phyloP scores from a whole-genome alignment of 2,329 filamentous ascomycete genomes.

The Rhinocladiella similis region DNA sequence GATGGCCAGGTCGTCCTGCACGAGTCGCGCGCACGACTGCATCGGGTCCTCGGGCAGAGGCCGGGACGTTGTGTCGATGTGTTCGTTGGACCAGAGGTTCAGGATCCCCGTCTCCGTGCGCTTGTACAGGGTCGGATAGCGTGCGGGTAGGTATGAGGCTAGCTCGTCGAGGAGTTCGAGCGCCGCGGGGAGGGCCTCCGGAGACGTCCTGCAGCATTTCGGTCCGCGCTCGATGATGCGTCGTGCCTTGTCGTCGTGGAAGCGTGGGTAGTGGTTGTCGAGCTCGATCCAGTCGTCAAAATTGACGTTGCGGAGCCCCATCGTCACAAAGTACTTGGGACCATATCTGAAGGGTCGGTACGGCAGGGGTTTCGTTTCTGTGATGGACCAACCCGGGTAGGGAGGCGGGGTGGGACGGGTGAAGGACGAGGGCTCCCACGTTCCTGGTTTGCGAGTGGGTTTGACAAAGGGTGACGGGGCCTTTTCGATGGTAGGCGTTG shows the following conservation, averaged over 20 bases:
- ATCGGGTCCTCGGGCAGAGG: slow-evolving; percentile 76
- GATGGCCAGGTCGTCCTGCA: slow-evolving; percentile 80
- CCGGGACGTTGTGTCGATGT: slow-evolving; percentile 65
- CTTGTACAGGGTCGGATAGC: slow-evolving; percentile 71
- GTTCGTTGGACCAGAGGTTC: slow-evolving; percentile 71
- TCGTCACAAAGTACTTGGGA: slow-evolving; percentile 73
- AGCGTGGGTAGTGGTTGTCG: slow-evolving; percentile 74
- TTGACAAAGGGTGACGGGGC: slow-evolving; percentile 7
- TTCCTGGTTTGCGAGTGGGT: slow-evolving; percentile 34
- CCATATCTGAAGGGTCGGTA: slow-evolving; percentile 79
- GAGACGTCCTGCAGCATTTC: slow-evolving; percentile 69
- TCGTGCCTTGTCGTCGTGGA: slow-evolving; percentile 68
- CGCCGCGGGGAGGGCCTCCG: slow-evolving; percentile 69
- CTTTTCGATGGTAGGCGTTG: slow-evolving; percentile 25
- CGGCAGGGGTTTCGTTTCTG: slow-evolving; percentile 69
- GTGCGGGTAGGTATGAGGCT: slow-evolving; percentile 65
- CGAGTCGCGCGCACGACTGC: slow-evolving; percentile 68
- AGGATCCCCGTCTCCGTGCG: slow-evolving; percentile 65
- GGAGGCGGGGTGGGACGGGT: slow-evolving; percentile 59
- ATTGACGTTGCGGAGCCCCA: slow-evolving; percentile 67
- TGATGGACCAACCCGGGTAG: slow-evolving; percentile 68
- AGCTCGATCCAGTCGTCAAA: slow-evolving; percentile 79
- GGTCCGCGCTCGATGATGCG: slow-evolving; percentile 66
- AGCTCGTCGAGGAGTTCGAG: slow-evolving; percentile 77
- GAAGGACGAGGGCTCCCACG: slow-evolving; percentile 62